Evolutionary conservation across 805 yeast genomes (phyloP).

Genomic region (Candida oleophila): DNA sequence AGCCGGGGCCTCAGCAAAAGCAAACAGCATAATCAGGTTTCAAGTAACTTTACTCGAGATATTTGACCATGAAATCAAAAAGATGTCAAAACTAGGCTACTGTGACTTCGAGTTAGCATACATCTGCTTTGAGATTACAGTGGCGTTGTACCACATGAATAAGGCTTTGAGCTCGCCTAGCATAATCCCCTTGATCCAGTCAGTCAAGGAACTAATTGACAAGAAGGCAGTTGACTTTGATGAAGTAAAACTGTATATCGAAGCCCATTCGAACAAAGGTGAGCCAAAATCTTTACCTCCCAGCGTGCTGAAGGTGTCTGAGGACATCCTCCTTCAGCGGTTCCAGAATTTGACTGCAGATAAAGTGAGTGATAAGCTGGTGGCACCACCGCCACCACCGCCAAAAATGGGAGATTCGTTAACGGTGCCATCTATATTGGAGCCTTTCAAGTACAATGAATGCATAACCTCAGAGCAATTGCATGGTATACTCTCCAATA

Average conservation of each 20-base stretch:
- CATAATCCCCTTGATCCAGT: not conserved
- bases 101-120: slow-evolving; percentile 41
- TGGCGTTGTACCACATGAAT: slow-evolving; percentile 10
- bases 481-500: slow-evolving; percentile 8
- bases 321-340: not conserved
- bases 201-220: not conserved
- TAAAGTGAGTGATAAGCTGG: not conserved
- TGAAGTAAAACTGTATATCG: slow-evolving; percentile 11
- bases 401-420: not conserved
- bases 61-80: slow-evolving; percentile 31
- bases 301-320: not conserved
- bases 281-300: not conserved
- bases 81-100: slow-evolving; percentile 23
- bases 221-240: slow-evolving; percentile 15
- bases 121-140: slow-evolving; percentile 20
- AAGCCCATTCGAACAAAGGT: not conserved
- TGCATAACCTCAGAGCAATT: slow-evolving; percentile 20
- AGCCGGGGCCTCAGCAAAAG: slow-evolving; percentile 4
- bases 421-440: not conserved
- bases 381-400: no score
- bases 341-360: not conserved
- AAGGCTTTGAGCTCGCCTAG: not conserved
- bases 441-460: slow-evolving; percentile 14
- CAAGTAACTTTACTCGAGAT: slow-evolving; percentile 34
- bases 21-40: slow-evolving; percentile 20